phyloP scores from a whole-genome alignment of 139 green algal species.

The Coelastrella sp. region DNA sequence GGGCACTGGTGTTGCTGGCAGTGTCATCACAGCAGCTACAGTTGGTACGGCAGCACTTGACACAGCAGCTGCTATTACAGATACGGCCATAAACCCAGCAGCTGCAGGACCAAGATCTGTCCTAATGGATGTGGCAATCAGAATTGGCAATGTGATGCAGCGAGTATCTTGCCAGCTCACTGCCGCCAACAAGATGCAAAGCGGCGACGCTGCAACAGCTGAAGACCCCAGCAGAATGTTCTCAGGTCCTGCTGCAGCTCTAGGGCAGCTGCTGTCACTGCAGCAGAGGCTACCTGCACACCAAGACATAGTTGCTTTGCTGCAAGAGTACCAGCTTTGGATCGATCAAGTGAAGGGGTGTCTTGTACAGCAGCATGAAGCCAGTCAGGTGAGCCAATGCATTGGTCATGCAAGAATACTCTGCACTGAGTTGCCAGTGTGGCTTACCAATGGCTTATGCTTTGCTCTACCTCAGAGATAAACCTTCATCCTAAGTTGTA shows the following conservation, averaged over 20 bases:
- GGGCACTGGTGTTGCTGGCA: not conserved
- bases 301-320: conserved; percentile 5
- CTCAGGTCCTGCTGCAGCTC: not conserved
- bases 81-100: not conserved
- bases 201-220: not conserved
- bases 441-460: too few relatives aligned
- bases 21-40: conserved; percentile 3
- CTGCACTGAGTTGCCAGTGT: too few relatives aligned
- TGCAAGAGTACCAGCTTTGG: conserved; percentile 32
- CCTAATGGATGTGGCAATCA: not conserved
- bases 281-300: conserved; percentile 28
- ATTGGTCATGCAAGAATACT: too few relatives aligned
- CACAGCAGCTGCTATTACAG: not conserved
- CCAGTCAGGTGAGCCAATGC: conserved; percentile 20
- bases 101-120: not conserved
- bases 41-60: not conserved
- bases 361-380: conserved; percentile 39
- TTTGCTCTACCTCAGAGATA: too few relatives aligned
- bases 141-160: conserved; percentile 6
- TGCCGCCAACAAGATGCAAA: not conserved
- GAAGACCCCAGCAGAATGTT: not conserved
- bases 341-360: conserved; percentile 36
- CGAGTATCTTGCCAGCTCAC: conserved; percentile 2
- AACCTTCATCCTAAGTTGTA: not conserved
- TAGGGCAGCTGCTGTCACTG: conserved; percentile 1